Evolutionary conservation across 2,329 filamentous ascomycete genomes (phyloP).

Genomic region (Periconia sp.): DNA sequence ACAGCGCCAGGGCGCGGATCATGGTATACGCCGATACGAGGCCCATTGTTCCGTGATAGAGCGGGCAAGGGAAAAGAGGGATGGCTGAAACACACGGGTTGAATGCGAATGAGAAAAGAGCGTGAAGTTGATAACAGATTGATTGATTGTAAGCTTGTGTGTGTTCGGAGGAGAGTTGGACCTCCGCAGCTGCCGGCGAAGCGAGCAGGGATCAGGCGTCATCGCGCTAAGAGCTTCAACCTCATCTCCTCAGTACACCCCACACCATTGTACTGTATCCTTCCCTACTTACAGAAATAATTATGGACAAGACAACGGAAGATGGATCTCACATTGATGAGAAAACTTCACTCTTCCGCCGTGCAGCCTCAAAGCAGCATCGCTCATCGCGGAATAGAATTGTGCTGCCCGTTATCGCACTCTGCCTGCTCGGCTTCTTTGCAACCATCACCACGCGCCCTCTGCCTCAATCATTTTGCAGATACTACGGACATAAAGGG

Average conservation of each 20-base stretch:
- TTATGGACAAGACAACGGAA: conserved; percentile 11
- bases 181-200: conserved; percentile 10
- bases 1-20: conserved; percentile 78
- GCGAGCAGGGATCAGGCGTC: neutral
- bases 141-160: conserved; percentile 1
- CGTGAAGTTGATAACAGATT: neutral
- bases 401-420: conserved; percentile 10
- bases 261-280: neutral
- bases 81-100: neutral
- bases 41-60: conserved; percentile 60
- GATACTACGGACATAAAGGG: neutral
- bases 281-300: neutral
- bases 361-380: neutral
- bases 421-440: neutral
- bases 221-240: neutral
- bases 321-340: neutral
- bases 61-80: neutral
- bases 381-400: conserved; percentile 3
- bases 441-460: neutral
- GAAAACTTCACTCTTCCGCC: conserved; percentile 1
- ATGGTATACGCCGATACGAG: conserved; percentile 79
- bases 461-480: neutral
- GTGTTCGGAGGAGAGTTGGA: conserved; percentile 18
- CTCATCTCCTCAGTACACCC: neutral
- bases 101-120: neutral